phyloP scores from a whole-genome alignment of 768 basidiomycete species.

The Amanita jacksonii region DNA sequence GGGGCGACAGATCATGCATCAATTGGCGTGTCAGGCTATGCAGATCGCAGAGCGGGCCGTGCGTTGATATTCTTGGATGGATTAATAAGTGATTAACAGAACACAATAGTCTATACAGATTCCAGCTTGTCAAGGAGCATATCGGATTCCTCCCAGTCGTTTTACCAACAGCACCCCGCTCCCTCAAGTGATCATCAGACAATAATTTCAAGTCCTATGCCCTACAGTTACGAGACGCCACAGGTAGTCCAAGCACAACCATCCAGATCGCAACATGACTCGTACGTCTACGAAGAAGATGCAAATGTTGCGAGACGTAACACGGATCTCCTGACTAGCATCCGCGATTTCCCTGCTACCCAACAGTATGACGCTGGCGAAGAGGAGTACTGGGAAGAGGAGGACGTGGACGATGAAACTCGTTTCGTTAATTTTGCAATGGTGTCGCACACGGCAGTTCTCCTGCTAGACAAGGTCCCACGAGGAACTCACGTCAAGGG shows the following conservation, averaged over 20 bases:
- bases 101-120: conserved; percentile 1
- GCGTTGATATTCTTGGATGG: background rate
- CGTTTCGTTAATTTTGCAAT: conserved; percentile 86
- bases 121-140: conserved; percentile 3
- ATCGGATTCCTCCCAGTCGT: conserved; percentile 5
- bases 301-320: conserved; percentile 17
- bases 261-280: background rate
- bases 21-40: background rate
- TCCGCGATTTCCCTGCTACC: conserved; percentile 3
- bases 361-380: conserved; percentile 37
- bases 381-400: conserved; percentile 48
- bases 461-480: conserved; percentile 81
- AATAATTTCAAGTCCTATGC: background rate
- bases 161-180: conserved; percentile 4
- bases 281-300: conserved; percentile 14
- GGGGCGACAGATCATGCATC: background rate
- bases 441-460: conserved; percentile 81
- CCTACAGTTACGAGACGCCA: background rate
- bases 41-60: conserved; percentile 4
- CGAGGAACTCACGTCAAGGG: conserved; percentile 87
- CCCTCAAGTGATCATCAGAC: background rate
- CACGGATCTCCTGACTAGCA: conserved; percentile 24
- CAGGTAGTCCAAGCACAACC: background rate
- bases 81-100: background rate
- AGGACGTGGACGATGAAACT: conserved; percentile 47